These are phyloP conservation scores for Stemphylium beticola DNA, from an alignment of 2,329 filamentous ascomycete genomes.

Conservation along the genomic window DNA sequence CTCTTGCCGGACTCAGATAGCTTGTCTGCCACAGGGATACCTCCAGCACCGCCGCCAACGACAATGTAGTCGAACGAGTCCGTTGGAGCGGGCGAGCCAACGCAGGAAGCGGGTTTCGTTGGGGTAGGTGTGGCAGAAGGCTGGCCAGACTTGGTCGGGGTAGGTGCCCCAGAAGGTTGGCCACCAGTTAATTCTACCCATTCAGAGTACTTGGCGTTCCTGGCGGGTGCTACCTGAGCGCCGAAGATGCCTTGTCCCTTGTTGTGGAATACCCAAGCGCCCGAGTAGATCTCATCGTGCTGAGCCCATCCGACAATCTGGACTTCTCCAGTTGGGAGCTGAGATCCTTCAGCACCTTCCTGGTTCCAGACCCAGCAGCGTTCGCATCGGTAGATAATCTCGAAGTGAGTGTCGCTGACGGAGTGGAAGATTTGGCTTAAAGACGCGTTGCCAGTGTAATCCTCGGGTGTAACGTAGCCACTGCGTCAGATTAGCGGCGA, in stretches of 20 bases:
- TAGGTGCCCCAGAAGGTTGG: slow-evolving; percentile 23
- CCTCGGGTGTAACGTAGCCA: slow-evolving; percentile 64
- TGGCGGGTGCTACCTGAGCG: slow-evolving; percentile 51
- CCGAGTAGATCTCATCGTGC: slow-evolving; percentile 49
- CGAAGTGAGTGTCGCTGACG: slow-evolving; percentile 65
- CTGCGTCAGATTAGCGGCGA: slow-evolving; percentile 32
- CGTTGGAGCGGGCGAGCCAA: slow-evolving; percentile 47
- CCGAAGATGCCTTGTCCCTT: slow-evolving; percentile 63
- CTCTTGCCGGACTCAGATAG: slow-evolving; percentile 69
- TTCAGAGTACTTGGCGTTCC: slow-evolving; percentile 52
- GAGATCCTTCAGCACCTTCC: slow-evolving; percentile 48
- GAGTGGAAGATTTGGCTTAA: slow-evolving; percentile 66
- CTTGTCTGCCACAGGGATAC: slow-evolving; percentile 65
- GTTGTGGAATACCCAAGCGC: slow-evolving; percentile 59
- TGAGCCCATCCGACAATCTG: slow-evolving; percentile 64
- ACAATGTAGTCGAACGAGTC: slow-evolving; percentile 68
- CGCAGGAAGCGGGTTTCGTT: slow-evolving; percentile 44
- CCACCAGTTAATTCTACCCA: slow-evolving; percentile 49
- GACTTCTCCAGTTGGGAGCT: slow-evolving; percentile 44
- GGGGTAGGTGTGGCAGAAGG: slow-evolving; percentile 37
- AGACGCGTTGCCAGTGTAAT: slow-evolving; percentile 67
- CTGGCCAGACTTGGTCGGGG: slow-evolving; percentile 23
- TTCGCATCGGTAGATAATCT: slow-evolving; percentile 69
- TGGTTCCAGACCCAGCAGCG: slow-evolving; percentile 55
- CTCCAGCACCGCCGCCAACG: slow-evolving; percentile 67